Percentiles rank a stretch among this genome's conserved stretches.
These are phyloP conservation scores for Fraxinus xanthoxyloides DNA, from an alignment of 305 asterid species.

Conservation along the genomic window DNA sequence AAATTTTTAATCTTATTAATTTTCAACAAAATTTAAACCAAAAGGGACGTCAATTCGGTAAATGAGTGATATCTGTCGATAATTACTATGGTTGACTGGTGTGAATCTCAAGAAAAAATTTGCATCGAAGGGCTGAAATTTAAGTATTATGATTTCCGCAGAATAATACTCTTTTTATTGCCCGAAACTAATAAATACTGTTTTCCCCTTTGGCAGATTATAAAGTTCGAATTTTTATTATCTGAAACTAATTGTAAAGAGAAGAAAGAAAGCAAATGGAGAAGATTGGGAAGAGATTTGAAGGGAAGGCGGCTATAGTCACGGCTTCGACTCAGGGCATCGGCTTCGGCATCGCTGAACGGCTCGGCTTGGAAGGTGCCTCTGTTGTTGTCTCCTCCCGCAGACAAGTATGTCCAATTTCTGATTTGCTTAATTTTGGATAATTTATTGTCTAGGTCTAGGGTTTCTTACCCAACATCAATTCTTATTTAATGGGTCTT, in stretches of 20 bases:
- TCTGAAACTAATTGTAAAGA: background rate
- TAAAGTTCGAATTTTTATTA: background rate
- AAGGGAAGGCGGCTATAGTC: slow-evolving; percentile 72
- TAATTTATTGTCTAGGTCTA: background rate
- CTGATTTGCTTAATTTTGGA: background rate
- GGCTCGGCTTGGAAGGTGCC: slow-evolving; percentile 88
- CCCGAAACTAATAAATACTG: too few species aligned
- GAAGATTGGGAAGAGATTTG: slow-evolving; percentile 58
- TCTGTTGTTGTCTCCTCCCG: slow-evolving; percentile 92
- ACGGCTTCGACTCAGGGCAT: slow-evolving; percentile 97
- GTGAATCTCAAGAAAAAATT: background rate
- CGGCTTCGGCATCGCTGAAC: slow-evolving; percentile 80
- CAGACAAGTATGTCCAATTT: slow-evolving; percentile 44
- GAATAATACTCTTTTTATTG: background rate
- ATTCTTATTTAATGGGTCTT: background rate
- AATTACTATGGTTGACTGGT: background rate
- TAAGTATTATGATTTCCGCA: background rate
- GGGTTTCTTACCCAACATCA: background rate
- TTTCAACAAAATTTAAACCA: background rate
- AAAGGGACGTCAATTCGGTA: background rate
- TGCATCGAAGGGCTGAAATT: background rate
- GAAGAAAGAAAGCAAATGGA: slow-evolving; percentile 12
- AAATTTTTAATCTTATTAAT: too few species aligned
- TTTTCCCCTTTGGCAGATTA: background rate
- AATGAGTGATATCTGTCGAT: background rate